Conservation (phyloP, 2,329 filamentous ascomycete species). For the Microdochium bolleyi region DNA sequence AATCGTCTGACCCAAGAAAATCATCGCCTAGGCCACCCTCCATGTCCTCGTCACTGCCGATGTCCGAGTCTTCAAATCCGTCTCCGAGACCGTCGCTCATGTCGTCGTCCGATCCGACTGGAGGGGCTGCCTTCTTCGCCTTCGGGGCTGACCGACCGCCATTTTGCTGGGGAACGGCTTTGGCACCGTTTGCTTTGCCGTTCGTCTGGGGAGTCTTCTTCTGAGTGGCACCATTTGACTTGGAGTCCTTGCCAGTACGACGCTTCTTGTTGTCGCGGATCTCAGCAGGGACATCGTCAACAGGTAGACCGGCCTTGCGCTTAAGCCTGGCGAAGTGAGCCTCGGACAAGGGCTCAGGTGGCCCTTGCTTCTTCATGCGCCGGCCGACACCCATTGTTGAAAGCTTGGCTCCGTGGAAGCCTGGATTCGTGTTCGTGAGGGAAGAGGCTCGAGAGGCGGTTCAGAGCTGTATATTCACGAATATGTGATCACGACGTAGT, state of each 20-base stretch:
- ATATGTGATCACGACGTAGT: conserved; percentile 3
- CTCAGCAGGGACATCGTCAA: conserved; percentile 45
- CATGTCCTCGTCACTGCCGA: conserved; percentile 20
- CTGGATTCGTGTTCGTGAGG: too few relatives aligned
- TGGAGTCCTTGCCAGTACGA: conserved; percentile 23
- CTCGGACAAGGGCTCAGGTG: conserved; percentile 76
- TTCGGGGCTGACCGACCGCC: conserved; percentile 21
- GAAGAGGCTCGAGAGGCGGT: not conserved
- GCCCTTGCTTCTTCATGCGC: conserved; percentile 93
- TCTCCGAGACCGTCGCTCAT: conserved; percentile 36
- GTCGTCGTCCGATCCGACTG: conserved; percentile 37
- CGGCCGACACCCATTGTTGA: conserved; percentile 76
- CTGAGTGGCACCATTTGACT: conserved; percentile 19
- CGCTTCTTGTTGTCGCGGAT: conserved; percentile 58
- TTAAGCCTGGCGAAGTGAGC: conserved; percentile 71
- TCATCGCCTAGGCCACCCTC: conserved; percentile 41
- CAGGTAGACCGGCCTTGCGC: conserved; percentile 70
- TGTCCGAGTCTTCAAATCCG: conserved; percentile 28
- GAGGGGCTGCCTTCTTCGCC: conserved; percentile 24
- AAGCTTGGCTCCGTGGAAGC: not conserved
- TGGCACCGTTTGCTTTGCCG: conserved; percentile 14
- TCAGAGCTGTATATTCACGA: too few relatives aligned
- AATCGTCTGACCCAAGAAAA: conserved; percentile 52
- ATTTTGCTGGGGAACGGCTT: conserved; percentile 5
- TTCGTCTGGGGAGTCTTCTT: conserved; percentile 20